Conservation (phyloP, 352 stramenopile genomes). For the Globisporangium camurandrum region DNA sequence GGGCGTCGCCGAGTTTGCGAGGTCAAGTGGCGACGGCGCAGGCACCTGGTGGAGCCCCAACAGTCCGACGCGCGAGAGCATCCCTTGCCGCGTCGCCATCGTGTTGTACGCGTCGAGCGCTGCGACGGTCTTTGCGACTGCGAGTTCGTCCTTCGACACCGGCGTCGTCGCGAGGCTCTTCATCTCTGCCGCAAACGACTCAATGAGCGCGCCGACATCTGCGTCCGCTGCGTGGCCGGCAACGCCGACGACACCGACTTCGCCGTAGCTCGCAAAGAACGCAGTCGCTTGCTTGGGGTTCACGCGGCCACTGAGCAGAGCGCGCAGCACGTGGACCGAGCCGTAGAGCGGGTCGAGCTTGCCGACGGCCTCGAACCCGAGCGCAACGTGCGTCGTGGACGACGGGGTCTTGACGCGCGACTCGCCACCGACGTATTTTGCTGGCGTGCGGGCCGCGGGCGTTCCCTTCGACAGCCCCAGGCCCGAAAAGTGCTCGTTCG, state of each 20-base stretch:
- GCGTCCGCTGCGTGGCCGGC: slow-evolving; percentile 41
- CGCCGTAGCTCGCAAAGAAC: slow-evolving; percentile 59
- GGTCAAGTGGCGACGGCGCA: slow-evolving; percentile 21
- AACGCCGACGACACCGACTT: slow-evolving; percentile 56
- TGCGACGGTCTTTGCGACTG: slow-evolving; percentile 59
- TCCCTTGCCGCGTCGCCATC: slow-evolving; percentile 33
- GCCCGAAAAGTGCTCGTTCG: slow-evolving; percentile 54
- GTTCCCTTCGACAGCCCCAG: slow-evolving; percentile 29
- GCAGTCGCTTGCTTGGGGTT: slow-evolving; percentile 52
- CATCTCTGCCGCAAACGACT: slow-evolving; percentile 63
- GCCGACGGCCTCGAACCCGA: slow-evolving; percentile 58
- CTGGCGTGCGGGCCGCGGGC: slow-evolving; percentile 16
- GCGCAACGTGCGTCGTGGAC: slow-evolving; percentile 60
- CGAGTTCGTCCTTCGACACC: slow-evolving; percentile 63
- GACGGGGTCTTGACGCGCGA: slow-evolving; percentile 55
- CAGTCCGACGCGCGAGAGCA: slow-evolving; percentile 33
- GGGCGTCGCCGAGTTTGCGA: slow-evolving; percentile 38
- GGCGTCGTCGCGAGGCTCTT: slow-evolving; percentile 60
- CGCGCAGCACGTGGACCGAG: slow-evolving; percentile 59
- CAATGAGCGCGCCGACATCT: slow-evolving; percentile 52
- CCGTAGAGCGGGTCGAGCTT: slow-evolving; percentile 32
- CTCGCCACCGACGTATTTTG: slow-evolving; percentile 77
- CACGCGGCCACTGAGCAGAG: slow-evolving; percentile 48
- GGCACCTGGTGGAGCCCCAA: slow-evolving; percentile 36
- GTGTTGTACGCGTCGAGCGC: slow-evolving; percentile 32